Evolutionary conservation across 305 asterid species (phyloP).

Genomic region (Fraxinus nigra): DNA sequence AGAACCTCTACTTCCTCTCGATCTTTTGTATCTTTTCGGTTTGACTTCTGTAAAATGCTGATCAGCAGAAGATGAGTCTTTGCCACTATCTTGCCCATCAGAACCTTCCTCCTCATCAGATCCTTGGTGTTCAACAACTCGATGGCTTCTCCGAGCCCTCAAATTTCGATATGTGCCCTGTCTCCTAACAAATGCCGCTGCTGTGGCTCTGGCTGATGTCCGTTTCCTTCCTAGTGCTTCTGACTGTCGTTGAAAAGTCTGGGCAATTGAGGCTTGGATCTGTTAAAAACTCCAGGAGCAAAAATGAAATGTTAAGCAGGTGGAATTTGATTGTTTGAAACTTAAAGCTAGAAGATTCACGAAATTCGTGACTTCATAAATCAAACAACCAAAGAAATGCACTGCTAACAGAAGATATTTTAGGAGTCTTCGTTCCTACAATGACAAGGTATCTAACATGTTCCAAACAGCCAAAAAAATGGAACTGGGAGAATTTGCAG

Average conservation of each 20-base stretch:
- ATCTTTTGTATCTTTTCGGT: conserved; percentile 67
- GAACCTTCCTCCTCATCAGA: conserved; percentile 86
- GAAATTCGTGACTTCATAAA: not conserved
- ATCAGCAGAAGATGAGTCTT: conserved; percentile 85
- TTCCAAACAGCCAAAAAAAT: not conserved
- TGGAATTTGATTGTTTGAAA: conserved; percentile 6
- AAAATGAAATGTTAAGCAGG: conserved; percentile 20
- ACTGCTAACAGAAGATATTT: not conserved
- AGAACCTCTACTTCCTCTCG: conserved; percentile 59
- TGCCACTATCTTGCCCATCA: conserved; percentile 62
- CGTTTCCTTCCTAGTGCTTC: conserved; percentile 91
- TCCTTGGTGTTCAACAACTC: conserved; percentile 51
- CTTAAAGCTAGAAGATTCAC: not conserved
- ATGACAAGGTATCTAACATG: not conserved
- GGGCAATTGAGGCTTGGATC: conserved; percentile 92
- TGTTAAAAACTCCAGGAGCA: conserved; percentile 21
- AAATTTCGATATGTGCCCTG: conserved; percentile 53
- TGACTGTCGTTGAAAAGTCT: conserved; percentile 77
- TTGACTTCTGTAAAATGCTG: conserved; percentile 63
- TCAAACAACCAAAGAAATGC: not conserved
- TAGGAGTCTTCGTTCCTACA: not conserved
- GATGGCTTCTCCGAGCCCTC: conserved; percentile 62
- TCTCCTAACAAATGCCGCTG: conserved; percentile 55
- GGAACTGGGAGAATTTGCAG: not conserved
- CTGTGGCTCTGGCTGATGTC: conserved; percentile 47